phyloP scores from a whole-genome alignment of 768 basidiomycete species.

The Mycena galopus region DNA sequence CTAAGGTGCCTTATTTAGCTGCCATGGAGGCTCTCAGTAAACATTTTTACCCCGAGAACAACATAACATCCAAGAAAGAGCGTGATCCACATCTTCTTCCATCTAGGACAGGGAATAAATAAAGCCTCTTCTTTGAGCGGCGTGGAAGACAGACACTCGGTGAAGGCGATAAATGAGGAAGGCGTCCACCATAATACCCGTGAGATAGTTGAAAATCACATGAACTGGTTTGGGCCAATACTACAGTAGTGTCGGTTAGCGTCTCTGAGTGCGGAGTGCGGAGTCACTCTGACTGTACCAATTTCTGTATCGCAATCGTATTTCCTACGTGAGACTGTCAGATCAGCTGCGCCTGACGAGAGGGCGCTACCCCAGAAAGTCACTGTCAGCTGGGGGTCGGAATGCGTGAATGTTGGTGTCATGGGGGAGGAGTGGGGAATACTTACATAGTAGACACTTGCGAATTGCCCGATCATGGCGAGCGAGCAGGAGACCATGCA shows the following conservation, averaged over 20 bases:
- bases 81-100: not conserved
- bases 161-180: conserved; percentile 1
- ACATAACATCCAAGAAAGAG: not conserved
- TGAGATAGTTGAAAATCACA: not conserved
- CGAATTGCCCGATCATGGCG: not conserved
- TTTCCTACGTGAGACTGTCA: too few relatives aligned
- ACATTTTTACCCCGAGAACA: not conserved
- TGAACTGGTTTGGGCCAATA: not conserved
- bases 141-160: not conserved
- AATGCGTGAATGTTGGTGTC: not conserved
- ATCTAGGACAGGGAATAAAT: too few relatives aligned
- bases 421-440: too few relatives aligned
- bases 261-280: too few relatives aligned
- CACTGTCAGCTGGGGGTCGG: not conserved
- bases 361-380: conserved; percentile 10
- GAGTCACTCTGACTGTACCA: not conserved
- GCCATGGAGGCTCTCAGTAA: too few relatives aligned
- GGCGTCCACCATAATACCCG: conserved; percentile 1
- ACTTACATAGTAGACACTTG: conserved; percentile 1
- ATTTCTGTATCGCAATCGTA: not conserved
- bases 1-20: not conserved
- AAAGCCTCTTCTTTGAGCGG: too few relatives aligned
- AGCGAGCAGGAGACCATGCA: not conserved
- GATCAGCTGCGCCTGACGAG: too few relatives aligned
- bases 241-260: not conserved